Conservation (phyloP, 805 yeast species). For the Suhomyces prunicola region DNA sequence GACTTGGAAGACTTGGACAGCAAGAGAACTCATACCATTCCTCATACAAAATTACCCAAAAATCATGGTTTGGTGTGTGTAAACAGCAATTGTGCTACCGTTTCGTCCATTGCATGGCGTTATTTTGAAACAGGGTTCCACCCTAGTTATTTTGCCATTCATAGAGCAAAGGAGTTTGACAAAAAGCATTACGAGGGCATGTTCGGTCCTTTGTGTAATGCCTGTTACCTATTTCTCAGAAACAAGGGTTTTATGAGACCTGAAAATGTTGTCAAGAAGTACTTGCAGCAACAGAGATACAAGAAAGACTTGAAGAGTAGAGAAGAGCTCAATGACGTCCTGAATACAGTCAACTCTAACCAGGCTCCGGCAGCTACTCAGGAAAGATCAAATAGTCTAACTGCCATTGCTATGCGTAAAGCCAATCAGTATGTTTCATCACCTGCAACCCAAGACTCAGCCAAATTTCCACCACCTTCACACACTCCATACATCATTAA, state of each 20-base stretch:
- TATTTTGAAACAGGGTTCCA: conserved; percentile 41
- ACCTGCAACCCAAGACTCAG: conserved; percentile 20
- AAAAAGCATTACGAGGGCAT: conserved; percentile 42
- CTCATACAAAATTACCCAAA: conserved; percentile 33
- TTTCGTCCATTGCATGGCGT: conserved; percentile 41
- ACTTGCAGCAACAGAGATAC: conserved; percentile 43
- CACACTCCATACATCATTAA: conserved; percentile 38
- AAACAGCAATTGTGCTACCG: conserved; percentile 39
- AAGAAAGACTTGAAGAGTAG: conserved; percentile 33
- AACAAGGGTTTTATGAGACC: conserved; percentile 74
- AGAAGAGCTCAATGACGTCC: conserved; percentile 16
- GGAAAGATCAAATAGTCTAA: conserved; percentile 11
- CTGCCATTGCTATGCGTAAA: conserved; percentile 14
- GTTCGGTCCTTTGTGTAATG: conserved; percentile 48
- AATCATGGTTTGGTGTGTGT: conserved; percentile 41
- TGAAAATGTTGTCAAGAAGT: conserved; percentile 43
- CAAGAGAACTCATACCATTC: conserved; percentile 41
- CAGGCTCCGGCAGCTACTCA: conserved; percentile 1
- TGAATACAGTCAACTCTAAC: conserved; percentile 6
- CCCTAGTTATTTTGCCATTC: conserved; percentile 36
- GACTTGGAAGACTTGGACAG: conserved; percentile 45
- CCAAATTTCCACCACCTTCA: conserved; percentile 38
- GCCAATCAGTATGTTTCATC: conserved; percentile 25
- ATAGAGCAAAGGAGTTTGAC: conserved; percentile 36
- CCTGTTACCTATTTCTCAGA: conserved; percentile 42